Base-by-base conservation (phyloP, 2,329 filamentous ascomycete species). In the Hysterium pulicare region DNA sequence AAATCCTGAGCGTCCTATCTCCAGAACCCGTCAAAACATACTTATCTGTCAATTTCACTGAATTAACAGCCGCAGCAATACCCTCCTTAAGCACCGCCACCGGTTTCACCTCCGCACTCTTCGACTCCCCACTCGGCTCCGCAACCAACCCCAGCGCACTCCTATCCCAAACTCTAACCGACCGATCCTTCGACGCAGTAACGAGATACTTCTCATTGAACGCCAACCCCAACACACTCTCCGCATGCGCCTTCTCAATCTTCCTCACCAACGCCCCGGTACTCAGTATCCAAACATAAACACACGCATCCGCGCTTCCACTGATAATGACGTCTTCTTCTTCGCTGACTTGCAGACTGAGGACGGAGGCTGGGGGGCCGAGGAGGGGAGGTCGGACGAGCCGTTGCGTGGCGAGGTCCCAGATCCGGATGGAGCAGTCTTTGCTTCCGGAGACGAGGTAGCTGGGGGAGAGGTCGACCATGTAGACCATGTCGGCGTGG, bases 221-320 rank as follows among this genome's bases (percentile, higher is more conserved):
- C 13, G 26, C n/a, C 6, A 50, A 28, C 20, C 22, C 35, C 9
- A 47, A 26, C 23, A 50, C 32, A 30, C 15, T 42, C 15, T 39
- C 41, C 4, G 35, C 3, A 32, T 47, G 47, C 6, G 47, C 45
- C 2, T n/a, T 10, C 2, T n/a, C 8, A 7, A 50, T 24, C 3
- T 16, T 24, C 31, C 39, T 39, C 19, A 45, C 9, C 10, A 22
- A 13, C 30, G 44, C 33, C 9, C 47, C 44, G 7, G 36, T 49
- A 6, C 43, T 48, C 31, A 57, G 51, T 2, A 37, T 40, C 54
- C 54, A 57, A 32, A 55, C 41, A 15, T 50, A 45, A 17, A 54
- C 43, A 28, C 44, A 45, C 4, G 44, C 47, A 34, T 55, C 51
- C 4, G 33, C 51, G 7, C 47, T 44, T 11, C 56, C 54, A 5